Conservation (phyloP, 176 grass and related monocot species). For the Saccharum spontaneum region DNA sequence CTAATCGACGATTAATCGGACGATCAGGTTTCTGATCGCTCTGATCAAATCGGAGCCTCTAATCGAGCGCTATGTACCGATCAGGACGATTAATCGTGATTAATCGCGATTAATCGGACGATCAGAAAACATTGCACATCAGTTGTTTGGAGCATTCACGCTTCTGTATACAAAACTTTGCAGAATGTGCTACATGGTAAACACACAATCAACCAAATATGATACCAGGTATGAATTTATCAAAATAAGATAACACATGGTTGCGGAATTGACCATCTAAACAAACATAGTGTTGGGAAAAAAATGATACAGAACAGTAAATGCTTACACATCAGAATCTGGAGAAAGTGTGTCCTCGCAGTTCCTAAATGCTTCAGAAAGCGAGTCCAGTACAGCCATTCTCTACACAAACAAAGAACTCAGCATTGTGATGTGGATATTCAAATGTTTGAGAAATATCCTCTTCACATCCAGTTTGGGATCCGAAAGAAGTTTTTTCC, state of each 20-base stretch:
- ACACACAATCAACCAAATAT: neutral
- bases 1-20: too few species aligned
- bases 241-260: neutral
- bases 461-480: neutral
- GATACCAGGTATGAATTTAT: neutral
- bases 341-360: slow-evolving; percentile 40
- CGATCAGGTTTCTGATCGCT: too few species aligned
- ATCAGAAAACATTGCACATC: neutral
- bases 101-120: too few species aligned
- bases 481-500: neutral
- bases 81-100: too few species aligned
- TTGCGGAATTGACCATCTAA: neutral
- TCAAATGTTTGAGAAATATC: neutral
- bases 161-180: neutral
- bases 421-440: neutral
- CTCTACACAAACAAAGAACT: slow-evolving; percentile 49
- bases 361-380: slow-evolving; percentile 59
- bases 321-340: slow-evolving; percentile 59
- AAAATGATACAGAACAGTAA: neutral
- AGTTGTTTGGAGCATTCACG: neutral
- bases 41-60: too few species aligned
- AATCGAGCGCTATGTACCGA: too few species aligned
- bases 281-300: neutral
- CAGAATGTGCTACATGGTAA: neutral
- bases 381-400: slow-evolving; percentile 60